Base-by-base conservation (phyloP, 306 rosid genomes). In the Sicyos baderoa region DNA sequence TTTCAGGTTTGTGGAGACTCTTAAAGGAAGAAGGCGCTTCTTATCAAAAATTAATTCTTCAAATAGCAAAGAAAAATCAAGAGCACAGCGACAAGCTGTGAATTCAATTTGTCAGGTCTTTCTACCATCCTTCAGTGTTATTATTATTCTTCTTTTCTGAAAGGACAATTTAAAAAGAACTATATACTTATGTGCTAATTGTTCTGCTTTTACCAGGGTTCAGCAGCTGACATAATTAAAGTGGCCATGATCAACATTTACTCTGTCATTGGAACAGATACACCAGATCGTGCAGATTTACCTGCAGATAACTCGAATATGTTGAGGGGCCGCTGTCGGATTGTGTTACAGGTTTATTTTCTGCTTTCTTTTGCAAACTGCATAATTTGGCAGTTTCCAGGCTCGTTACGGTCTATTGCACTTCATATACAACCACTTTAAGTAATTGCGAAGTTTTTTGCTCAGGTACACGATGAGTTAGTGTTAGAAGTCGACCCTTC, bases 71-170 rank as follows among this genome's bases (percentile, higher is more conserved):
- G 98, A 93, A 84, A 89, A 85, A 77, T 83, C 89, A 15, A 93
- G 75, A 81, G 98, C 98, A 55, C 91, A 92, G 82, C 86, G 98
- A 77, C 98, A 89, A 84, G 95, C 96, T 80, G 98, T 92, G 56
- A 92, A 92, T 81, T 92, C 98, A 70, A 81, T 92, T 72, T 92
- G 98, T 82, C 98, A 92, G 91, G 98, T 92, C 76, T 60, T 61
- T 56, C 54, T 52, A 65, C 29, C 61, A 35, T 62, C 7, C 45
- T 65, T 73, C 58, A 35, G 70, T 76, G 9, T 22, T 47, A 72
- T 58, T 65, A 44, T 23, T 13, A 13, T 65, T n/a, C 6, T 65
- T 65, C 27, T 65, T 6, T 35, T 63, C 42, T 63, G 11, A 7
- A 45, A 37, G 16, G 51, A 19, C 12, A 9, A 23, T 14, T 72